Evolutionary conservation across 768 basidiomycete genomes (phyloP).

Genomic region (Leccinum longicurvipes): DNA sequence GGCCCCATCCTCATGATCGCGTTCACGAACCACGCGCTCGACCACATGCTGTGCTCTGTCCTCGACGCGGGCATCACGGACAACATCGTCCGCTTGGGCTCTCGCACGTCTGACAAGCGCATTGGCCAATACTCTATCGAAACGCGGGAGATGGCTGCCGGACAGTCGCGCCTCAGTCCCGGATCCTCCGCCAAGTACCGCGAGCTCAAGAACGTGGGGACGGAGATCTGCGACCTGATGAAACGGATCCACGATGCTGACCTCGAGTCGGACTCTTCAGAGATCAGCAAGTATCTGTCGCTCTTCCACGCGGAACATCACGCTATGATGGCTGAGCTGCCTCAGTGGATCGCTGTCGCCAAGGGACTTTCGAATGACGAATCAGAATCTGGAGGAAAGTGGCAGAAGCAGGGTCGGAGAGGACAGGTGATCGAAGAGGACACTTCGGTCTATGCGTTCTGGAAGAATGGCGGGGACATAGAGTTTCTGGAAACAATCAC

Average conservation of each 20-base stretch:
- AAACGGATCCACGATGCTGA: constrained; percentile 33
- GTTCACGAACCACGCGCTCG: constrained; percentile 78
- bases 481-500: constrained; percentile 38
- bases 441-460: constrained; percentile 46
- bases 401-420: constrained; percentile 33
- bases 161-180: constrained; percentile 40
- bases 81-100: constrained; percentile 65
- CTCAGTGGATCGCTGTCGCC: constrained; percentile 43
- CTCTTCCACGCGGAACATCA: constrained; percentile 48
- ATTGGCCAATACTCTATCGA: constrained; percentile 62
- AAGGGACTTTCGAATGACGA: constrained; percentile 18
- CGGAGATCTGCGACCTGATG: constrained; percentile 48
- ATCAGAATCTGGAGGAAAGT: constrained; percentile 22
- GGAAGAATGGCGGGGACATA: constrained; percentile 47
- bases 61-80: constrained; percentile 63
- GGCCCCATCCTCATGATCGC: constrained; percentile 57
- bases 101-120: constrained; percentile 57
- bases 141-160: constrained; percentile 46
- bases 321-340: constrained; percentile 40
- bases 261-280: constrained; percentile 33
- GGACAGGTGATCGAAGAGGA: constrained; percentile 23
- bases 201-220: constrained; percentile 43
- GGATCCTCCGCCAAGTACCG: constrained; percentile 33
- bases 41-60: constrained; percentile 64
- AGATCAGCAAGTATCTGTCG: constrained; percentile 42